phyloP scores from a whole-genome alignment of 208 protist genomes.

The Vickermania spadyakhi region DNA sequence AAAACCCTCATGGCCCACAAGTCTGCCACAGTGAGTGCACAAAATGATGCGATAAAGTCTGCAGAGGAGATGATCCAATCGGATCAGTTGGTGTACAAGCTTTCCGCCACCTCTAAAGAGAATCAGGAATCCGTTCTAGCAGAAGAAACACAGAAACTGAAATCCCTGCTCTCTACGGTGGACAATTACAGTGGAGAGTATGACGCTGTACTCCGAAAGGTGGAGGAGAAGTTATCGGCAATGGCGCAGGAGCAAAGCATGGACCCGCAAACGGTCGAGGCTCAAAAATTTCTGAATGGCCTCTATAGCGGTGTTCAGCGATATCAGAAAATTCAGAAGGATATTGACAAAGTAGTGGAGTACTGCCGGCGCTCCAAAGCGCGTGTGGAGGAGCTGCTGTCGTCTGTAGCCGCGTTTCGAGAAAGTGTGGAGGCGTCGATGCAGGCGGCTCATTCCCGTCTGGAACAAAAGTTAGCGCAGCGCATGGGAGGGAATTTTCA shows the following conservation, averaged over 20 bases:
- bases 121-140: slow-evolving; percentile 45
- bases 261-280: slow-evolving; percentile 52
- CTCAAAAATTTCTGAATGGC: slow-evolving; percentile 67
- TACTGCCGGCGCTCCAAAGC: not conserved
- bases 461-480: slow-evolving; percentile 67
- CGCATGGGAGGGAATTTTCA: slow-evolving; percentile 60
- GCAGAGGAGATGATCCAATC: slow-evolving; percentile 61
- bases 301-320: slow-evolving; percentile 48
- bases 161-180: slow-evolving; percentile 44
- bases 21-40: slow-evolving; percentile 21
- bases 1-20: slow-evolving; percentile 40
- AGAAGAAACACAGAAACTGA: slow-evolving; percentile 36
- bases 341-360: not conserved
- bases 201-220: slow-evolving; percentile 21
- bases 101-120: slow-evolving; percentile 46
- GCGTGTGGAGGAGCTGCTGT: slow-evolving; percentile 27
- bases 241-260: slow-evolving; percentile 55
- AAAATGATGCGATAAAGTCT: slow-evolving; percentile 22
- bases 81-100: slow-evolving; percentile 47
- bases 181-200: slow-evolving; percentile 34
- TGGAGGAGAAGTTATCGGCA: slow-evolving; percentile 39
- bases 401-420: slow-evolving; percentile 47
- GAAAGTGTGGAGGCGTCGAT: slow-evolving; percentile 48
- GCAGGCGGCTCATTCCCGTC: slow-evolving; percentile 29
- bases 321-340: slow-evolving; percentile 29